A percentile compares a stretch with the other conserved stretches of the same genome.
These are phyloP conservation scores for Macrophomina phaseolina DNA, from an alignment of 2,329 filamentous ascomycete species.

Conservation along the genomic window DNA sequence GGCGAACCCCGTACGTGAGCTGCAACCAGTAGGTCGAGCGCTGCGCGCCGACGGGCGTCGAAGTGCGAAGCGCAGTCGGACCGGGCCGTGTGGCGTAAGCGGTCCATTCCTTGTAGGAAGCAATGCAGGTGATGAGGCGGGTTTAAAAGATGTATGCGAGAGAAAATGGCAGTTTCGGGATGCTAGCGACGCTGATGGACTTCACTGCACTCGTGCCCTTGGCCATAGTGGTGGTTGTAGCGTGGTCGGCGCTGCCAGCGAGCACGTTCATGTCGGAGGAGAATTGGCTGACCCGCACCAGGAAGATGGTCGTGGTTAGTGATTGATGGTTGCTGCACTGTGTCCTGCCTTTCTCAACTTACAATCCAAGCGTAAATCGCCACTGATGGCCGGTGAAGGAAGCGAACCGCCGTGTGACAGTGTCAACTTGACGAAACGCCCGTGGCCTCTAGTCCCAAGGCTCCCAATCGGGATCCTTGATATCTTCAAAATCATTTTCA, in stretches of 20 bases:
- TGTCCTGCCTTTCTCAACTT: too few species aligned
- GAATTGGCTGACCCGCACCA: too few species aligned
- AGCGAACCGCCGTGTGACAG: too few species aligned
- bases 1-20: conserved; percentile 46
- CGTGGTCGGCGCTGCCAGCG: conserved; percentile 11
- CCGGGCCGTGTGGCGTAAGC: conserved; percentile 37
- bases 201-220: too few species aligned
- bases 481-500: conserved; percentile 16
- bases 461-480: not conserved
- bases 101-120: conserved; percentile 55
- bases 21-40: conserved; percentile 49
- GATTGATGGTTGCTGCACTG: too few species aligned
- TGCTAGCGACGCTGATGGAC: conserved; percentile 18
- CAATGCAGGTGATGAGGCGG: conserved; percentile 53
- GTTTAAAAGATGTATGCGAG: conserved; percentile 56
- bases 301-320: too few species aligned
- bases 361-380: too few species aligned
- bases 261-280: too few species aligned
- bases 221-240: not conserved
- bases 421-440: too few species aligned
- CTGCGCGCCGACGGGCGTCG: conserved; percentile 42
- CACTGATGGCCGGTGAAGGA: too few species aligned
- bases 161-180: conserved; percentile 44
- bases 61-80: conserved; percentile 47
- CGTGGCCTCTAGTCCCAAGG: conserved; percentile 19